Base-by-base conservation (phyloP, 176 grass and related monocot genomes). In the Thalia dealbata region DNA sequence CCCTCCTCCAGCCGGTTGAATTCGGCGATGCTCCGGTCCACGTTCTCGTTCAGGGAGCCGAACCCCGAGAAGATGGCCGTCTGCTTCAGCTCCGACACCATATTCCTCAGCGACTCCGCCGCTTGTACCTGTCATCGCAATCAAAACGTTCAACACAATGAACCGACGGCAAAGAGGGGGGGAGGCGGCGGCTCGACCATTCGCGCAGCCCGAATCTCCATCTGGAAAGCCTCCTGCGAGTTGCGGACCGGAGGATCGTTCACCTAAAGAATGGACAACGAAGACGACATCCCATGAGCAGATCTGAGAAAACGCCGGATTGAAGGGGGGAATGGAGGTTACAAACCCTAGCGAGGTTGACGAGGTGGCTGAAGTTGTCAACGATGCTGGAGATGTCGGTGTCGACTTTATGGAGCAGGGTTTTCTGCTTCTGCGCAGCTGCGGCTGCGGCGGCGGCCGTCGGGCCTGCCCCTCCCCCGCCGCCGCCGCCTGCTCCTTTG, bases 1-100 rank as follows among this genome's bases (percentile, higher is more conserved):
- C 78, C 78, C 63, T 91, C 95, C 1, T 81, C 83, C 78, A 88
- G 85, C 67, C 84, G 76, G 18, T 73, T 78, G 14, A 93, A 79
- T 14, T 87, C 85, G 72, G 85, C 90, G 19, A 92, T 86, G 62
- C 85, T 80, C 58, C 85, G 74, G 61, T 91, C 95, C 56, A 97
- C 95, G 77, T 93, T 92, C 77, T 97, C 90, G 61, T 82, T 97
- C 76, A 93, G 78, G 3, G 90, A 90, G 70, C 78, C 87, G 60
- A 93, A 89, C 65, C 95, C 87, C 23, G 95, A 97, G 77, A 97
- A 97, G 24, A 97, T 92, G 27, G 95, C 95, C 38, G 87, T 93
- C 67, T 86, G 91, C 81, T 97, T 93, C 74, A 97, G 85, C 50
- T 97, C 85, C 0, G 90, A 88, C 14, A 97, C 90, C 82, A 97